These are phyloP conservation scores for Neofusicoccum ribis DNA, from an alignment of 2,329 filamentous ascomycete species.

Conservation along the genomic window DNA sequence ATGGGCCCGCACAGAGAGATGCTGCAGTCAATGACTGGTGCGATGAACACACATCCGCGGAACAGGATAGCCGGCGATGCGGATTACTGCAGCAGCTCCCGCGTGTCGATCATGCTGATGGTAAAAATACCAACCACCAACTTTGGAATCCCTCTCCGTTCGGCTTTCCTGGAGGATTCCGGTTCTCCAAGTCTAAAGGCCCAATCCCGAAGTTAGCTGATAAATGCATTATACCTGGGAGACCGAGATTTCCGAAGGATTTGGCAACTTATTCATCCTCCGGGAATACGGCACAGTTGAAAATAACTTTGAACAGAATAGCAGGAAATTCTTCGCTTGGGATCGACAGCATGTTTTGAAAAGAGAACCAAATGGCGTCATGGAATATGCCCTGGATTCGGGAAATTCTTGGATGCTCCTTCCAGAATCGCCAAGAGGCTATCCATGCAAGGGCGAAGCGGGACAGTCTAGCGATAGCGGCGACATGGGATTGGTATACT, in stretches of 20 bases:
- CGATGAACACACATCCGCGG: too few species aligned
- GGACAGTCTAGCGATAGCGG: background rate
- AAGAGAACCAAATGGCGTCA: background rate
- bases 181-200: background rate
- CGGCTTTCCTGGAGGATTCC: too few species aligned
- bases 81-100: too few species aligned
- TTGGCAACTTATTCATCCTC: background rate
- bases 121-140: background rate
- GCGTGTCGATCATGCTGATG: too few species aligned
- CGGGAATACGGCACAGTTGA: background rate
- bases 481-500: too few species aligned
- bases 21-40: too few species aligned
- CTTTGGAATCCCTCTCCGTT: too few species aligned
- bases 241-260: background rate
- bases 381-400: background rate
- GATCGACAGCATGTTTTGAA: background rate
- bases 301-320: background rate
- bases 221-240: too few species aligned
- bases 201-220: background rate
- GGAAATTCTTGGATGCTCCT: background rate
- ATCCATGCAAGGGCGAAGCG: background rate
- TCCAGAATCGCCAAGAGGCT: background rate
- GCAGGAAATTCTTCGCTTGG: background rate
- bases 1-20: too few species aligned
- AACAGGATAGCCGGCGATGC: too few species aligned